A percentile compares a stretch with the other conserved stretches of the same genome.
Evolutionary conservation across 352 stramenopile species (phyloP).

Genomic region (Phytophthora nicotianae): DNA sequence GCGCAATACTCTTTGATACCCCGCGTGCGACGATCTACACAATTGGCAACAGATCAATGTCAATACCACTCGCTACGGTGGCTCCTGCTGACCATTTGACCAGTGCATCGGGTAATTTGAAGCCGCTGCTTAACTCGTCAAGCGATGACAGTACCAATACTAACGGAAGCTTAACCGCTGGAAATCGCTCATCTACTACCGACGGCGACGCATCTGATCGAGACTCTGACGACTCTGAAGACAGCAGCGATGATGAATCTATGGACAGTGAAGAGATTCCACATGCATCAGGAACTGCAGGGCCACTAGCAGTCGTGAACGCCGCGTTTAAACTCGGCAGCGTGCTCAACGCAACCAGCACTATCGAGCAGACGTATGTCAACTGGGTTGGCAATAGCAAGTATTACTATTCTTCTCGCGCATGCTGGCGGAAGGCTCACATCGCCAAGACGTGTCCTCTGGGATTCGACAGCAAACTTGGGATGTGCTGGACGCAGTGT

Average conservation of each 20-base stretch:
- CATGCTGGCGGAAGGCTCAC: conserved; percentile 45
- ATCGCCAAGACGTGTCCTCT: conserved; percentile 43
- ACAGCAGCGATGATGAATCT: conserved; percentile 7
- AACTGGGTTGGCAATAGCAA: conserved; percentile 39
- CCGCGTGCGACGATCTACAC: conserved; percentile 3
- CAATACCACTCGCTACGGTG: conserved; percentile 7
- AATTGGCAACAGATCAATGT: neutral
- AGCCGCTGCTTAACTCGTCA: neutral
- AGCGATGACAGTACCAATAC: neutral
- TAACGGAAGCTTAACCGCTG: neutral
- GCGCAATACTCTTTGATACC: neutral
- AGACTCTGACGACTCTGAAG: conserved; percentile 11
- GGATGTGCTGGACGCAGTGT: conserved; percentile 48
- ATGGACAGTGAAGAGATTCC: conserved; percentile 5
- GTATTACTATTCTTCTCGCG: conserved; percentile 16
- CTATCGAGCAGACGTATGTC: conserved; percentile 30
- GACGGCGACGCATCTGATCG: neutral
- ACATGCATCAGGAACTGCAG: neutral
- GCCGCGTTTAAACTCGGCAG: conserved; percentile 31
- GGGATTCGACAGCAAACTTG: conserved; percentile 32
- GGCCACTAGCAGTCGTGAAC: conserved; percentile 5
- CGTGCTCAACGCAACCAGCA: conserved; percentile 35
- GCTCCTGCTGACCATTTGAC: neutral
- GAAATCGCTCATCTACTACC: neutral
- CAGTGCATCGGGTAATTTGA: neutral